Conservation (phyloP, 2,329 filamentous ascomycete species). For the Diaporthe batatas region DNA sequence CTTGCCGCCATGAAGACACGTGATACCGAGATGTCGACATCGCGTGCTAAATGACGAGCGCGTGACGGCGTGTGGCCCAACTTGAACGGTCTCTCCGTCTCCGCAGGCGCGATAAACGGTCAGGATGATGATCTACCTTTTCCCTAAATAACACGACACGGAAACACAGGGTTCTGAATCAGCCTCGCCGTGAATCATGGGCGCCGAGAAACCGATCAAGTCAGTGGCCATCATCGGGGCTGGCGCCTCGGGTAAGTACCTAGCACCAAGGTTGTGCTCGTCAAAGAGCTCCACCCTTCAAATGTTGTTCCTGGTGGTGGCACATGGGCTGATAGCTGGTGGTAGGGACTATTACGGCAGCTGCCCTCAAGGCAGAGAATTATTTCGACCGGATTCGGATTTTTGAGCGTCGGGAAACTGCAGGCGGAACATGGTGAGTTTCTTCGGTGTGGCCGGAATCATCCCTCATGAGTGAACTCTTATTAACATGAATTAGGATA, state of each 20-base stretch:
- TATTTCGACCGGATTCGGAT: constrained; percentile 58
- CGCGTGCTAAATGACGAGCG: constrained; percentile 40
- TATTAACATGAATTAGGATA: constrained; percentile 56
- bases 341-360: constrained; percentile 61
- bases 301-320: not conserved
- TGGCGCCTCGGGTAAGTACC: constrained; percentile 55
- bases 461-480: too few species aligned
- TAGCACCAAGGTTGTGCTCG: not conserved
- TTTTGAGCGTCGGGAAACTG: constrained; percentile 57
- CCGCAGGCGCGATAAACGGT: constrained; percentile 14
- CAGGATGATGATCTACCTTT: not conserved
- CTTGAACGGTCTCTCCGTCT: not conserved
- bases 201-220: constrained; percentile 48
- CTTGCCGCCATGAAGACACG: constrained; percentile 37
- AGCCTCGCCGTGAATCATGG: constrained; percentile 29
- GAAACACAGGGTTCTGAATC: not conserved
- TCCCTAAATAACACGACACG: not conserved
- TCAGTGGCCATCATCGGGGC: constrained; percentile 60
- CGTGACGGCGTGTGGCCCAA: not conserved
- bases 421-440: constrained; percentile 61
- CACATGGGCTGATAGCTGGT: not conserved
- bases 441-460: not conserved
- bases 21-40: constrained; percentile 43
- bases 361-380: constrained; percentile 60
- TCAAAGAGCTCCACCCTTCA: too few species aligned